A percentile compares a stretch with the other conserved stretches of the same genome.
phyloP scores from a whole-genome alignment of 2,329 filamentous ascomycete genomes.

The Aspergillus tamarii region DNA sequence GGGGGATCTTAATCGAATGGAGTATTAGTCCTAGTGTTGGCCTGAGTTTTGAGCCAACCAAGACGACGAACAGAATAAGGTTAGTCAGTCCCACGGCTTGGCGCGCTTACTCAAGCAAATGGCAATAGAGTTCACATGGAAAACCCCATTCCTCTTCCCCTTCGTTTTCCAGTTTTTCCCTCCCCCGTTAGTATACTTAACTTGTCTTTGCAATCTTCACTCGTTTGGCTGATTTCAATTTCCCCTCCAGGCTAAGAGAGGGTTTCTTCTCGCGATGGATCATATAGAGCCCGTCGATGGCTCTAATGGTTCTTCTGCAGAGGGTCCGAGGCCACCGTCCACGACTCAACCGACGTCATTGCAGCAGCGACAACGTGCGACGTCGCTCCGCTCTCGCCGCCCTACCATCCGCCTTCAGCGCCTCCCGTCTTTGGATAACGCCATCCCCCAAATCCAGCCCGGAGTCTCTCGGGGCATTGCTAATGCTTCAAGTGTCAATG shows the following conservation, averaged over 20 bases:
- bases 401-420: slow-evolving; percentile 37
- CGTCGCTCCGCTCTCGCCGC: slow-evolving; percentile 31
- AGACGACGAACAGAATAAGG: background rate
- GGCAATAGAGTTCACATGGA: background rate
- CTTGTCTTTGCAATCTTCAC: background rate
- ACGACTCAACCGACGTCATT: slow-evolving; percentile 25
- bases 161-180: slow-evolving; percentile 6
- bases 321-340: slow-evolving; percentile 16
- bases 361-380: slow-evolving; percentile 24
- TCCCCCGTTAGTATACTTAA: background rate
- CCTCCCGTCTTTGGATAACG: slow-evolving; percentile 21
- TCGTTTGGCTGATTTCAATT: background rate
- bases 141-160: background rate
- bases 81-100: slow-evolving; percentile 8
- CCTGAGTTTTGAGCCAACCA: background rate
- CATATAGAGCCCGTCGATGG: slow-evolving; percentile 39
- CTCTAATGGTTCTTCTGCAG: slow-evolving; percentile 14
- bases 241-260: background rate
- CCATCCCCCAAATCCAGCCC: slow-evolving; percentile 12
- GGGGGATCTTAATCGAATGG: too few species aligned
- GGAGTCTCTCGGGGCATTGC: background rate
- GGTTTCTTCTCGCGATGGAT: slow-evolving; percentile 37
- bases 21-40: too few species aligned
- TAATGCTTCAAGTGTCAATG: slow-evolving; percentile 10
- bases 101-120: background rate